Percentiles rank a stretch among this genome's conserved stretches.
phyloP scores from a whole-genome alignment of 2,329 filamentous ascomycete species.

The Sphaceloma murrayae region DNA sequence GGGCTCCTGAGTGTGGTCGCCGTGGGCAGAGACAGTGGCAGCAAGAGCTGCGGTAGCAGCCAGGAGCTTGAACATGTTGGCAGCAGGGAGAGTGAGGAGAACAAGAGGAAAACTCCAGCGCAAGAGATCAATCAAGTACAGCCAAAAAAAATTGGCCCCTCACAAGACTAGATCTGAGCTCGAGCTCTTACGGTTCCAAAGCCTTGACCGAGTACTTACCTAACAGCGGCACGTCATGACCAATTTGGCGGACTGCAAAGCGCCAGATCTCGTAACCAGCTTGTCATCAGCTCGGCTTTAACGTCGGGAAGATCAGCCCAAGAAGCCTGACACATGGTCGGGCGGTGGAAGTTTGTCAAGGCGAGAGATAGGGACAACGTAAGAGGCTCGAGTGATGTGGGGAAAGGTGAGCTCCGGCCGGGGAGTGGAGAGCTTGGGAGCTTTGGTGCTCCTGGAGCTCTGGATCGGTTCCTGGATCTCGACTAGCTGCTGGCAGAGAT shows the following conservation, averaged over 20 bases:
- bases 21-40: slow-evolving; percentile 50
- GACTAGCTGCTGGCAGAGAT: slow-evolving; percentile 11
- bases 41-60: slow-evolving; percentile 34
- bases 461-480: slow-evolving; percentile 13
- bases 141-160: not conserved
- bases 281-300: slow-evolving; percentile 1
- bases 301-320: not conserved
- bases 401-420: not conserved
- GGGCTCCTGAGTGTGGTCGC: slow-evolving; percentile 46
- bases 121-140: not conserved
- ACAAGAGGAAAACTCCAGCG: slow-evolving; percentile 1
- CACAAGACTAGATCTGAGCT: slow-evolving; percentile 1
- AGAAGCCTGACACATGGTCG: slow-evolving; percentile 2
- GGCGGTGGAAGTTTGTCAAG: not conserved
- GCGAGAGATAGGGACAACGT: slow-evolving; percentile 5
- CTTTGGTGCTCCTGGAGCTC: not conserved
- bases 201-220: slow-evolving; percentile 16
- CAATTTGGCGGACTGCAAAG: slow-evolving; percentile 8
- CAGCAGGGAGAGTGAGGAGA: not conserved
- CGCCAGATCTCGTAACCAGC: slow-evolving; percentile 11
- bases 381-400: slow-evolving; percentile 1
- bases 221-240: slow-evolving; percentile 19
- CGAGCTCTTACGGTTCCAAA: slow-evolving; percentile 2
- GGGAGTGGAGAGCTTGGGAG: not conserved
- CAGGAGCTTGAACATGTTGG: slow-evolving; percentile 20